Conservation (phyloP, 2,329 filamentous ascomycete species). For the Sphaceloma murrayae region DNA sequence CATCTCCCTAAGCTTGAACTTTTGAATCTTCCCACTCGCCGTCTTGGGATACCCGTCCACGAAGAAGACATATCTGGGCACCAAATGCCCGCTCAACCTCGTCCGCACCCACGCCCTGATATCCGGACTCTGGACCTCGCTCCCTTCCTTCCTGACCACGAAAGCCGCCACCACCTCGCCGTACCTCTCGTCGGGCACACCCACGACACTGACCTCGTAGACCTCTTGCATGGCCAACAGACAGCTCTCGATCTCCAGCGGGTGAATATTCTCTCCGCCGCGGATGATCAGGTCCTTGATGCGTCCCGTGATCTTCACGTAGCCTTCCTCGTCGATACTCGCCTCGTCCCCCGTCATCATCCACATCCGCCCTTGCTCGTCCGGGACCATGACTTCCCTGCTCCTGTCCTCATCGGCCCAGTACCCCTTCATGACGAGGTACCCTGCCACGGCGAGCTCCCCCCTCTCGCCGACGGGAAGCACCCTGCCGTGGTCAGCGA, state of each 20-base stretch:
- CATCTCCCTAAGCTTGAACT: conserved; percentile 70
- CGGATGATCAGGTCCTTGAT: conserved; percentile 95
- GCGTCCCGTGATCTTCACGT: conserved; percentile 76
- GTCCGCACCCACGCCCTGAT: conserved; percentile 63
- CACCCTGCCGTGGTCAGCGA: conserved; percentile 48
- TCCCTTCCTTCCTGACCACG: conserved; percentile 48
- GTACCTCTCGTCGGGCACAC: conserved; percentile 69
- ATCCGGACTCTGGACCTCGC: conserved; percentile 46
- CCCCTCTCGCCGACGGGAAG: conserved; percentile 59
- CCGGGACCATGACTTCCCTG: conserved; percentile 53
- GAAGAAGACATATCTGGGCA: conserved; percentile 86
- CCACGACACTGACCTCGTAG: conserved; percentile 71
- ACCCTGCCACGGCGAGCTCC: conserved; percentile 75
- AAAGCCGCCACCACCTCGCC: conserved; percentile 86
- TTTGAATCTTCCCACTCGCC: conserved; percentile 92
- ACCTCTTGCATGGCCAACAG: conserved; percentile 64
- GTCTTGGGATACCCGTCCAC: conserved; percentile 83
- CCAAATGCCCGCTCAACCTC: conserved; percentile 63
- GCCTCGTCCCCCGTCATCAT: conserved; percentile 93
- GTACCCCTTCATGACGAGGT: conserved; percentile 85
- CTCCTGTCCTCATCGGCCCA: conserved; percentile 66
- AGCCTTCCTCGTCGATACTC: conserved; percentile 70
- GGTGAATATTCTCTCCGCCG: conserved; percentile 92
- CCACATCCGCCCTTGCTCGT: conserved; percentile 58
- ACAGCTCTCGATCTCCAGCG: conserved; percentile 83